Evolutionary conservation across 2,329 filamentous ascomycete species (phyloP).

Genomic region (Xylariaceae sp.): DNA sequence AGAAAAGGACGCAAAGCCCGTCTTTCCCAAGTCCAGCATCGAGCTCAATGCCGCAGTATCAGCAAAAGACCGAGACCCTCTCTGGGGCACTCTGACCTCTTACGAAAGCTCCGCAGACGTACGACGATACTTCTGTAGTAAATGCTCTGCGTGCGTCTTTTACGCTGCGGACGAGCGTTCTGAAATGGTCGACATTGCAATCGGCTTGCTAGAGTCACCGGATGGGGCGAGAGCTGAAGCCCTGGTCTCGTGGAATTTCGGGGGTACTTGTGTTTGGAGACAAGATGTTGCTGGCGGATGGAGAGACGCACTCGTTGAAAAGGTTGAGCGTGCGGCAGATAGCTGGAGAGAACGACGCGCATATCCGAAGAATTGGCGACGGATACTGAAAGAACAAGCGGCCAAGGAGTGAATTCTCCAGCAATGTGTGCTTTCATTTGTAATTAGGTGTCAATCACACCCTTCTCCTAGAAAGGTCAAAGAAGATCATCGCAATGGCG

Average conservation of each 20-base stretch:
- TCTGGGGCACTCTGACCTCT: constrained; percentile 42
- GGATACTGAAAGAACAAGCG: constrained; percentile 17
- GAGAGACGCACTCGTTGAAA: constrained; percentile 35
- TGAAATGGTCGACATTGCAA: constrained; percentile 41
- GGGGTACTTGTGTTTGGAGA: constrained; percentile 31
- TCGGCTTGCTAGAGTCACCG: constrained; percentile 43
- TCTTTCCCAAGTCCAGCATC: constrained; percentile 31
- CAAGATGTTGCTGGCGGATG: constrained; percentile 40
- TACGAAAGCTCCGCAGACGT: constrained; percentile 44
- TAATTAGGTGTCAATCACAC: too few species aligned
- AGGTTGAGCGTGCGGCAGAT: constrained; percentile 34
- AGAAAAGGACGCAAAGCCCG: background rate
- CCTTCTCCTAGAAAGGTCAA: too few species aligned
- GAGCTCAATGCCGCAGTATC: constrained; percentile 37
- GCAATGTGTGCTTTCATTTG: too few species aligned
- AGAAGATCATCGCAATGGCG: too few species aligned
- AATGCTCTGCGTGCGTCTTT: constrained; percentile 47
- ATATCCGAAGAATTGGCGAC: constrained; percentile 35
- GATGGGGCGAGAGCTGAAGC: constrained; percentile 47
- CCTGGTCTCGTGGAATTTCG: constrained; percentile 41
- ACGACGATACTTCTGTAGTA: constrained; percentile 47
- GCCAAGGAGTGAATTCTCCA: too few species aligned
- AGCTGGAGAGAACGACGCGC: constrained; percentile 33
- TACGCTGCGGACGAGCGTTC: constrained; percentile 40
- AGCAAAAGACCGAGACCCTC: constrained; percentile 29